phyloP scores from a whole-genome alignment of 345 rosid genomes.

The Eucalyptus pauciflora region DNA sequence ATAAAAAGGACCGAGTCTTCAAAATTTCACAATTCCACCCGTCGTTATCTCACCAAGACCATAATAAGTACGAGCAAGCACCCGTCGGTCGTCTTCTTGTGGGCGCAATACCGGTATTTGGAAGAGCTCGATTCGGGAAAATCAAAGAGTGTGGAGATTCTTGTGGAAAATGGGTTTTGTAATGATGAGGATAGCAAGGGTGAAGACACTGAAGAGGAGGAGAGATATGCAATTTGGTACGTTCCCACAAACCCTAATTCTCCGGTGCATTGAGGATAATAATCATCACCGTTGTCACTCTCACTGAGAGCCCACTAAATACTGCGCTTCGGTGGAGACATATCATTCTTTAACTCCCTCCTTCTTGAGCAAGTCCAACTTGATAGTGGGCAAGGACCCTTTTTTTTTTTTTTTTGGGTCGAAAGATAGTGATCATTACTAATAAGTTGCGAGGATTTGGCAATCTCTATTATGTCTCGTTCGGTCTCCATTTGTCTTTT shows the following conservation, averaged over 20 bases:
- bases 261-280: background rate
- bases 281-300: background rate
- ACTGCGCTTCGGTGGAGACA: background rate
- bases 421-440: too few relatives aligned
- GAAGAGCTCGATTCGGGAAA: background rate
- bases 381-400: background rate
- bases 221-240: background rate
- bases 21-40: background rate
- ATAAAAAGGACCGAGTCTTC: accelerated
- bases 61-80: too few relatives aligned
- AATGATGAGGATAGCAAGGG: background rate
- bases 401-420: too few relatives aligned
- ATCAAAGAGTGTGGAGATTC: background rate
- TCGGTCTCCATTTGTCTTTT: background rate
- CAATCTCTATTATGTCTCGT: background rate
- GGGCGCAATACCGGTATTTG: background rate
- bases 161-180: background rate
- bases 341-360: background rate
- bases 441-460: background rate
- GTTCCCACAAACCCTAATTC: background rate
- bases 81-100: background rate
- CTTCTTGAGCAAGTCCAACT: background rate
- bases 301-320: background rate
- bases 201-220: background rate
- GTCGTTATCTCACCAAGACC: background rate